Evolutionary conservation across 306 rosid genomes (phyloP).

Genomic region (Malus fusca): DNA sequence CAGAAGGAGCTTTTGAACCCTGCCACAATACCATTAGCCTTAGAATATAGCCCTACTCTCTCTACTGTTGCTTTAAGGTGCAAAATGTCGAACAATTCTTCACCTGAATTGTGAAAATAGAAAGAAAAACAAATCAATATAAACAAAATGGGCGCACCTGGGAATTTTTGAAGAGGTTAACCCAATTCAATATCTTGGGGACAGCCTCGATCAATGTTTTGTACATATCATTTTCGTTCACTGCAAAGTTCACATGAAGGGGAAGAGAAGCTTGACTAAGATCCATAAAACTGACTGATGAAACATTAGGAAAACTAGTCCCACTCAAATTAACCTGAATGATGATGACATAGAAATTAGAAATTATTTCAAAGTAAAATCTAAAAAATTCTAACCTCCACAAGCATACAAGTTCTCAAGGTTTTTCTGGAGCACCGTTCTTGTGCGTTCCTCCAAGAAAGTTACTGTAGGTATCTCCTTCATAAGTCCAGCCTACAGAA

Average conservation of each 20-base stretch:
- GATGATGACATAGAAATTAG: not conserved
- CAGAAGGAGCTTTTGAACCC: conserved; percentile 43
- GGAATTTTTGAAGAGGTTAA: conserved; percentile 47
- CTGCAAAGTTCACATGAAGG: conserved; percentile 34
- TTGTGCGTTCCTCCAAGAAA: conserved; percentile 61
- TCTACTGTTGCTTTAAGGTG: not conserved
- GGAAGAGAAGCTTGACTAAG: conserved; percentile 10
- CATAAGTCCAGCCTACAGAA: conserved; percentile 68
- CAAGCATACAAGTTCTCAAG: conserved; percentile 85
- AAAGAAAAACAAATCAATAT: not conserved
- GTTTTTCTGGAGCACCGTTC: conserved; percentile 50
- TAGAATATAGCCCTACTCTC: not conserved
- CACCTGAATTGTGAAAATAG: not conserved
- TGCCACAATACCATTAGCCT: conserved; percentile 21
- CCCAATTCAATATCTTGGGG: conserved; percentile 72
- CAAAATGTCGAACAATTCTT: not conserved
- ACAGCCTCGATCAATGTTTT: conserved; percentile 59
- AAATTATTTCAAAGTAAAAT: not conserved
- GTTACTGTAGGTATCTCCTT: conserved; percentile 45
- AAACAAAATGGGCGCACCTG: conserved; percentile 39
- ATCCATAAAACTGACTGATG: conserved; percentile 1
- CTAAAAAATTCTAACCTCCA: conserved; percentile 45
- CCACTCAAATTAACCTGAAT: not conserved
- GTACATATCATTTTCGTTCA: conserved; percentile 52
- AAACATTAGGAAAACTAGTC: not conserved